phyloP scores from a whole-genome alignment of 78 protist species.

The Dictyostelium firmibasis region DNA sequence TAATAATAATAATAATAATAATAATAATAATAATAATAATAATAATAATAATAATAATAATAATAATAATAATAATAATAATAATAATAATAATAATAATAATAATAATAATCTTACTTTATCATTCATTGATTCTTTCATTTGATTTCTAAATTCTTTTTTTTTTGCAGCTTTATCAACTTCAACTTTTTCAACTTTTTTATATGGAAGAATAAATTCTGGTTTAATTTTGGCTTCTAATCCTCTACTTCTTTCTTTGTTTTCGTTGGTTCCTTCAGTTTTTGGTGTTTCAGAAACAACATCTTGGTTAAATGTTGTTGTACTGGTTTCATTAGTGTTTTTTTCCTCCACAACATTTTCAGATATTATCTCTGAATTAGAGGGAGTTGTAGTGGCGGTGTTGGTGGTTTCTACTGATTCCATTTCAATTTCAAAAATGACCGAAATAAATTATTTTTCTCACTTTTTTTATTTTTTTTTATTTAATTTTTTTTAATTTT shows the following conservation, averaged over 20 bases:
- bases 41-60: no score
- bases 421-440: neutral
- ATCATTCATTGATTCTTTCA: neutral
- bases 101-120: neutral
- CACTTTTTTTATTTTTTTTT: neutral
- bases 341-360: neutral
- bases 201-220: neutral
- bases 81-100: no score
- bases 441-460: neutral
- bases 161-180: neutral
- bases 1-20: no score
- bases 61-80: no score
- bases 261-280: neutral
- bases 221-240: neutral
- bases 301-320: neutral
- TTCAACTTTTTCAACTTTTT: neutral
- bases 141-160: slow-evolving; percentile 3
- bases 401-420: neutral
- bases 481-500: no score
- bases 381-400: neutral
- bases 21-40: no score
- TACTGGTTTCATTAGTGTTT: neutral
- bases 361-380: neutral
- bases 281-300: neutral
- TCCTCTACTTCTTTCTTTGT: neutral